A percentile compares a stretch with the other conserved stretches of the same genome.
These are phyloP conservation scores for Thuja plicata DNA, from an alignment of 83 land plant species.

Conservation along the genomic window DNA sequence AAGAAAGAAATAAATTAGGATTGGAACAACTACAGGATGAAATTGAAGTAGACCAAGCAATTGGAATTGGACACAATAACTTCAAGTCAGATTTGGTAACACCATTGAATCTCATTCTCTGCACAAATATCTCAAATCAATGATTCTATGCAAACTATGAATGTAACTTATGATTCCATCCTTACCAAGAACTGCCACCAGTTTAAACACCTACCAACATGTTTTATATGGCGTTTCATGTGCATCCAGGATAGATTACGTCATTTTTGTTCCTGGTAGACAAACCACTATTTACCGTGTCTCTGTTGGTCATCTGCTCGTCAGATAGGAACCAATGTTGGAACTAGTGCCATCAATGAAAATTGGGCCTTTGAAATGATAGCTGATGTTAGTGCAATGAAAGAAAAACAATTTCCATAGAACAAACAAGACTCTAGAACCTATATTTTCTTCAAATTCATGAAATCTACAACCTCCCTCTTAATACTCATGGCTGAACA, in stretches of 20 bases:
- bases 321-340: neutral
- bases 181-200: constrained; percentile 12
- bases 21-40: neutral
- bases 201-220: neutral
- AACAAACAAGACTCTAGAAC: neutral
- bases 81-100: neutral
- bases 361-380: neutral
- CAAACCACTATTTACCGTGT: neutral
- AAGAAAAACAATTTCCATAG: neutral
- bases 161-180: neutral
- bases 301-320: constrained; percentile 4
- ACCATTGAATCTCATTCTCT: neutral
- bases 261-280: neutral
- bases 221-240: neutral
- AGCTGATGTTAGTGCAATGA: neutral
- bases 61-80: neutral
- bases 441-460: neutral
- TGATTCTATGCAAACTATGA: neutral
- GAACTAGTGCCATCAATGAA: neutral
- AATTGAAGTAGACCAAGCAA: neutral
- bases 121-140: neutral
- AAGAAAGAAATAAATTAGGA: neutral
- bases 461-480: neutral
- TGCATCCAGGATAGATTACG: neutral
- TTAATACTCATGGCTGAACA: neutral